Percentiles rank a stretch among this genome's conserved stretches.
Evolutionary conservation across 257 asterid species (phyloP).

Genomic region (Ehretia macrophylla): DNA sequence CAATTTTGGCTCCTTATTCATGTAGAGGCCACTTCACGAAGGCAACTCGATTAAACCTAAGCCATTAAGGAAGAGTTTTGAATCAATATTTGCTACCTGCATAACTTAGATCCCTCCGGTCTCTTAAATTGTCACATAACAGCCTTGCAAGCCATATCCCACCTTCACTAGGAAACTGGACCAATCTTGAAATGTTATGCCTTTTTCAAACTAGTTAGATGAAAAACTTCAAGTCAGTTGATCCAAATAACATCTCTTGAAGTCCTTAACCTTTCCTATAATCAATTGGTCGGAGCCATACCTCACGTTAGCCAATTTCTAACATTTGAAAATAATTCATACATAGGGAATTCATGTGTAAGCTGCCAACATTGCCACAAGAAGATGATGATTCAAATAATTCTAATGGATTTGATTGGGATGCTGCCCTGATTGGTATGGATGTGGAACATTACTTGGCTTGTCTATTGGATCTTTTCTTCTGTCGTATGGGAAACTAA

Average conservation of each 20-base stretch:
- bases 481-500: too few relatives aligned
- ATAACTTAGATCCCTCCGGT: background rate
- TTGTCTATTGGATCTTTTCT: too few relatives aligned
- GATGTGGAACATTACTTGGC: too few relatives aligned
- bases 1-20: too few relatives aligned
- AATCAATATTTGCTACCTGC: too few relatives aligned
- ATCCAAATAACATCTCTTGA: conserved; percentile 14
- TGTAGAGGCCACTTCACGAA: too few relatives aligned
- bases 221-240: conserved; percentile 26
- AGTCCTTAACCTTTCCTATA: conserved; percentile 3
- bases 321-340: conserved; percentile 6
- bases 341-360: conserved; percentile 13
- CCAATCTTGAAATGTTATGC: conserved; percentile 17
- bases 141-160: conserved; percentile 22
- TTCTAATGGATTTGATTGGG: background rate
- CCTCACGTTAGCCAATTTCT: conserved; percentile 3
- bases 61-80: too few relatives aligned
- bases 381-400: too few relatives aligned
- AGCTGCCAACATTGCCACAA: background rate
- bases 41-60: too few relatives aligned
- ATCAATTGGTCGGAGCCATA: conserved; percentile 7
- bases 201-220: conserved; percentile 10
- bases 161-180: conserved; percentile 4
- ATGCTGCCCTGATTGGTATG: too few relatives aligned
- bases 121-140: conserved; percentile 20